Evolutionary conservation across 371 early-diverging fungal species (phyloP), one percentile per base, ranked within the genome.

Genomic region (Zychaea mexicana): DNA sequence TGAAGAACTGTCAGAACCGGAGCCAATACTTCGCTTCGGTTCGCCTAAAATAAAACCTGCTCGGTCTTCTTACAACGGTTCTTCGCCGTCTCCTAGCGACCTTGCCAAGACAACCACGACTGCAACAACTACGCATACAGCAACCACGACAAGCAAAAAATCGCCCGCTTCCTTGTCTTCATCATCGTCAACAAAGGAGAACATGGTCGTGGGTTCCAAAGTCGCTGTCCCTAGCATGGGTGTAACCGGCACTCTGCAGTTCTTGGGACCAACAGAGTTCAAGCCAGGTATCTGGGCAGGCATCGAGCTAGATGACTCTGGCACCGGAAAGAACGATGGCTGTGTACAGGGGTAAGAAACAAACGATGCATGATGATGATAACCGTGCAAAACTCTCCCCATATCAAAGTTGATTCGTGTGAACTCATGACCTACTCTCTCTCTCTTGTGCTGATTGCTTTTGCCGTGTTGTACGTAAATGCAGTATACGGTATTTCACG

Each of bases 221-320:
- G 89, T 91, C 5, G 60, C 74, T 39, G 86, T 90, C 0, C 85
- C 87, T 15, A 74, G 81, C 36, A 80, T 85, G 61, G 73, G 70
- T 3, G 65, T 85, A 15, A 65, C 74, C 21, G 92, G 92, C 21
- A 84, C 82, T 9, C 70, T 92, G n/a, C 82, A 85, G 28, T 92
- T 76, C 61, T 32, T 90, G 22, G 92, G 92, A 5, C 81, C 84
- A 6, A 84, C 85, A 8, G 73, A 83, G 28, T 83, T 85, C 53
- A 90, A 89, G 64, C 80, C 80, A 24, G 94, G 94, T 7, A 64
- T 79, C 5, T 94, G 94, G 94, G 90, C 90, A 13, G 94, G 94
- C 13, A 84, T 94, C 49, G 91, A 91, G 68, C 76, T 94, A 7
- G 93, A 92, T 61, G 60, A 71, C n/a, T 71, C 65, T 13, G 92